Percentiles rank a stretch among this genome's conserved stretches.
phyloP scores from a whole-genome alignment of 352 stramenopile species.

The Globisporangium carolinianum region DNA sequence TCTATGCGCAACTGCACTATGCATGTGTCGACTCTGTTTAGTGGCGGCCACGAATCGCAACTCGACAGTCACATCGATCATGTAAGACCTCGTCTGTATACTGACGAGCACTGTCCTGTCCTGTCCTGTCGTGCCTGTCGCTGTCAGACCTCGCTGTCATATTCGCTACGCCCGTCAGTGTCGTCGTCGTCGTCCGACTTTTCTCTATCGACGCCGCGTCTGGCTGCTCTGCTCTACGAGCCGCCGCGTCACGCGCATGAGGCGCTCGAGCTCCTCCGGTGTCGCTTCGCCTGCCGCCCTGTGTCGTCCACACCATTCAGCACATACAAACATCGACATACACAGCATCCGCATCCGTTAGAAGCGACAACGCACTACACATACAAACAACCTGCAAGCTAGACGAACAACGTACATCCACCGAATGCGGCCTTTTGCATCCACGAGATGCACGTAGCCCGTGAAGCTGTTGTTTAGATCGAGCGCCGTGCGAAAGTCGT shows the following conservation, averaged over 20 bases:
- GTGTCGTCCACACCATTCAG: background rate
- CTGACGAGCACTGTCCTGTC: too few relatives aligned
- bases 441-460: slow-evolving; percentile 76
- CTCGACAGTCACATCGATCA: too few relatives aligned
- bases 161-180: too few relatives aligned
- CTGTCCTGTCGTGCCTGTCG: background rate
- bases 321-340: background rate
- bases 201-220: slow-evolving; percentile 21
- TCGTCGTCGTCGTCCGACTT: too few relatives aligned
- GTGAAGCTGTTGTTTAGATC: slow-evolving; percentile 85
- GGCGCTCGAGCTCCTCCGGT: slow-evolving; percentile 44
- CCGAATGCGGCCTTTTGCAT: slow-evolving; percentile 72
- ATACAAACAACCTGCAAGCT: background rate
- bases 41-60: too few relatives aligned
- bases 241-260: slow-evolving; percentile 54
- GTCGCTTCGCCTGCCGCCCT: slow-evolving; percentile 63
- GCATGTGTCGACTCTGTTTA: too few relatives aligned
- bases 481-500: slow-evolving; percentile 74
- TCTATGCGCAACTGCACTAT: background rate
- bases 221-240: slow-evolving; percentile 46
- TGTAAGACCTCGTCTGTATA: too few relatives aligned
- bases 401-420: slow-evolving; percentile 62
- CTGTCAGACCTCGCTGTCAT: too few relatives aligned
- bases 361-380: background rate
- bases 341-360: background rate